Evolutionary conservation across 2,329 filamentous ascomycete genomes (phyloP).

Genomic region (Beauveria caledonica): DNA sequence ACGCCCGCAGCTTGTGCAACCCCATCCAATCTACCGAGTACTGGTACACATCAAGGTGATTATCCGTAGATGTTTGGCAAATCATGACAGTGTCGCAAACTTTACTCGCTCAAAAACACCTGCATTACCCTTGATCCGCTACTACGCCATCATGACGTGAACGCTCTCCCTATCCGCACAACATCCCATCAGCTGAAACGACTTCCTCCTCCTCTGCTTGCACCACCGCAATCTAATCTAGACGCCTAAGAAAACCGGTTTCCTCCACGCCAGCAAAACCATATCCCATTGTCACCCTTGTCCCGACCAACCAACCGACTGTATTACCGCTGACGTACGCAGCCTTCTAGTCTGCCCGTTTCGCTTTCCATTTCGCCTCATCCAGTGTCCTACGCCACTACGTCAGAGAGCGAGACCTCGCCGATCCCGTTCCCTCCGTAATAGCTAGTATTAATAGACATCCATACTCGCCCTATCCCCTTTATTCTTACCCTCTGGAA

Average conservation of each 20-base stretch:
- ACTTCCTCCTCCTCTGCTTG: too few species aligned
- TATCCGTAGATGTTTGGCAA: not conserved
- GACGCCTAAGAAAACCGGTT: slow-evolving; percentile 2
- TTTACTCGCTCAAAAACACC: not conserved
- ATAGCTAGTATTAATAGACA: slow-evolving; percentile 6
- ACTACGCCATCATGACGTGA: slow-evolving; percentile 8
- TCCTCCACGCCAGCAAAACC: not conserved
- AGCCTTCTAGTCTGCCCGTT: not conserved
- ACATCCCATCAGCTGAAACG: not conserved
- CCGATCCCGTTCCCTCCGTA: not conserved
- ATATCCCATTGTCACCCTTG: not conserved
- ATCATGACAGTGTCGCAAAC: not conserved
- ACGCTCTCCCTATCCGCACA: not conserved
- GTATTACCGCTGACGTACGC: not conserved
- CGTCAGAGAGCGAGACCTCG: slow-evolving; percentile 2
- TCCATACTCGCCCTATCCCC: not conserved
- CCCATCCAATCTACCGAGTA: not conserved
- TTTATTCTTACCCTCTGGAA: not conserved
- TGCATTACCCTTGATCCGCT: not conserved
- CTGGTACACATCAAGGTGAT: not conserved
- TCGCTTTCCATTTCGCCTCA: not conserved
- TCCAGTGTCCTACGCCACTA: slow-evolving; percentile 1
- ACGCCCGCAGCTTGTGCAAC: not conserved
- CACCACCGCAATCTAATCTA: not conserved
- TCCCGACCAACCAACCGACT: not conserved